These are phyloP conservation scores for Lagerstroemia speciosa DNA, from an alignment of 345 rosid species.

Conservation along the genomic window DNA sequence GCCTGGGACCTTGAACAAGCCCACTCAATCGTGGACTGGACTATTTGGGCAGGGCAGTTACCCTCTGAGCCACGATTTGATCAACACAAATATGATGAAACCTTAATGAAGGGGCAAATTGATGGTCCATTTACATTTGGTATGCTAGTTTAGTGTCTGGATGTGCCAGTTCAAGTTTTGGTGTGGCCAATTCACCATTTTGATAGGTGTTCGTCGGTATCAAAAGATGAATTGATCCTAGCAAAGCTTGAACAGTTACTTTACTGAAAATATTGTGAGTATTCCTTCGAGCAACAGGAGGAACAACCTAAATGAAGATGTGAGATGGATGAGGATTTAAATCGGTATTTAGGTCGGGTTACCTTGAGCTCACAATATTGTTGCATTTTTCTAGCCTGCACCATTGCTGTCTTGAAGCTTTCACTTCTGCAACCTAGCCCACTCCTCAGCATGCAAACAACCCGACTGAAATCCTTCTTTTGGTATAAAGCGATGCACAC, in stretches of 20 bases:
- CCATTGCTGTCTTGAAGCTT: slow-evolving; percentile 66
- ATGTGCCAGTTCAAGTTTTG: background rate
- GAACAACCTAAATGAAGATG: background rate
- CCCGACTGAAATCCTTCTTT: slow-evolving; percentile 91
- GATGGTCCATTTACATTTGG: background rate
- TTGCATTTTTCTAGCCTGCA: slow-evolving; percentile 88
- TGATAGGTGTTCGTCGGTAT: no score
- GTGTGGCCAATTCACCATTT: no score
- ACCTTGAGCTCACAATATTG: slow-evolving; percentile 85
- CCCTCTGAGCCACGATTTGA: background rate
- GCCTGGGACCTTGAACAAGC: no score
- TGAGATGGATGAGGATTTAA: background rate
- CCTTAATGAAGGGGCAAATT: background rate
- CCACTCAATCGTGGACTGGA: no score
- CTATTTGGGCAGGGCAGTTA: no score
- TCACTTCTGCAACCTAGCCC: slow-evolving; percentile 62
- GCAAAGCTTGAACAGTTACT: background rate
- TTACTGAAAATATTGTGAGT: background rate
- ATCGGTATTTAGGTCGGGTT: slow-evolving; percentile 7
- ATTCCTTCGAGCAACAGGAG: background rate
- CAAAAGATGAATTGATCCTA: background rate
- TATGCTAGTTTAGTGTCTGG: background rate
- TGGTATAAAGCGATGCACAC: slow-evolving; percentile 64
- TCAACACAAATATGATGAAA: background rate
- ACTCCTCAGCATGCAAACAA: slow-evolving; percentile 79